These are phyloP conservation scores for Rhizophagus prolifer DNA, from an alignment of 192 early-diverging fungal genomes.

Conservation along the genomic window DNA sequence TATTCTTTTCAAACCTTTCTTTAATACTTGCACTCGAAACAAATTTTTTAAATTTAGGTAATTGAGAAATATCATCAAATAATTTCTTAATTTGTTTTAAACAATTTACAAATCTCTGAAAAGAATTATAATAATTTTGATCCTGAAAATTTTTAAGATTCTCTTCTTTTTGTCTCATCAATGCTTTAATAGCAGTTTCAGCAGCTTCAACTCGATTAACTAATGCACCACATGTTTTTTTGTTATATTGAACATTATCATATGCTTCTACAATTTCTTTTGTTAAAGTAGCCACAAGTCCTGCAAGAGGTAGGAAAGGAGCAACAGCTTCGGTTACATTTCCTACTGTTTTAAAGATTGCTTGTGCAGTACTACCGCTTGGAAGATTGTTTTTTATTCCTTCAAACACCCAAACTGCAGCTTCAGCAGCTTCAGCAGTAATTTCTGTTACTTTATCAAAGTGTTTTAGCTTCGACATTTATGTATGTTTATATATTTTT, in stretches of 20 bases:
- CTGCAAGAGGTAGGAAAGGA: neutral
- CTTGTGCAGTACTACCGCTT: too few species aligned
- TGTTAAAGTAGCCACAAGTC: neutral
- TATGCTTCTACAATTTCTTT: conserved; percentile 13
- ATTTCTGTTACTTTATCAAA: too few species aligned
- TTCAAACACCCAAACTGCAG: too few species aligned
- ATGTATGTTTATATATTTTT: too few species aligned
- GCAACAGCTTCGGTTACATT: neutral
- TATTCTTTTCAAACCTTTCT: neutral
- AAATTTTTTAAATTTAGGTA: conserved; percentile 20
- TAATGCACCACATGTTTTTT: conserved; percentile 24
- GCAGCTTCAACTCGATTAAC: conserved; percentile 15
- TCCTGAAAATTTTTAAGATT: conserved; percentile 11
- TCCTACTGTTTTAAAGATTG: neutral
- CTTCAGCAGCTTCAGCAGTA: too few species aligned
- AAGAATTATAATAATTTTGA: conserved; percentile 11
- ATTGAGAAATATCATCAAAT: conserved; percentile 16
- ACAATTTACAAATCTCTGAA: neutral
- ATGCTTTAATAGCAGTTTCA: neutral
- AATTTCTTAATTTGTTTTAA: conserved; percentile 30
- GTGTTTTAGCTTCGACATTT: too few species aligned
- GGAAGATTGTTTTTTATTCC: too few species aligned
- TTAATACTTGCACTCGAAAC: neutral
- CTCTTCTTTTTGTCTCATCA: conserved; percentile 4
- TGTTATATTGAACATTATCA: conserved; percentile 25